These are phyloP conservation scores for Pseudohalonectria lignicola DNA, from an alignment of 2,329 filamentous ascomycete species.

Conservation along the genomic window DNA sequence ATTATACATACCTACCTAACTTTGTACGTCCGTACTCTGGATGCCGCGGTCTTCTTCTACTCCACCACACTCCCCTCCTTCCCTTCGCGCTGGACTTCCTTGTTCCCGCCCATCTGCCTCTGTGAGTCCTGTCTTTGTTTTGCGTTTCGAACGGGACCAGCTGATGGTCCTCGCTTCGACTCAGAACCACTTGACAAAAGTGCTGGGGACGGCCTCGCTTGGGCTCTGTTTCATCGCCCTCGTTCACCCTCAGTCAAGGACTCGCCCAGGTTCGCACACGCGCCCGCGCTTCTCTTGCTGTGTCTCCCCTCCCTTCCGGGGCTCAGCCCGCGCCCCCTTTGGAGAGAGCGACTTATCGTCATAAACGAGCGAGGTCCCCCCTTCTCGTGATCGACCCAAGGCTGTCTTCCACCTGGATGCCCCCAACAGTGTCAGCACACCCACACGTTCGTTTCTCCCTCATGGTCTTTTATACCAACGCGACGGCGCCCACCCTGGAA, in stretches of 20 bases:
- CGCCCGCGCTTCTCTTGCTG: too few species aligned
- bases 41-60: conserved; percentile 3
- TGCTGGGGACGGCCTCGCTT: not conserved
- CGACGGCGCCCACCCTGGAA: not conserved
- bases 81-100: not conserved
- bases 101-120: not conserved
- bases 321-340: too few species aligned
- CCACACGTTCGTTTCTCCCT: conserved; percentile 1
- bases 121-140: not conserved
- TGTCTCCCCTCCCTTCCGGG: too few species aligned
- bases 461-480: not conserved
- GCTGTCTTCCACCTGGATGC: not conserved
- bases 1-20: too few species aligned
- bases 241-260: conserved; percentile 1
- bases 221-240: conserved; percentile 1
- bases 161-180: not conserved
- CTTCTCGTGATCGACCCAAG: not conserved
- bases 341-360: too few species aligned
- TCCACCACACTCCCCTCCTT: conserved; percentile 1
- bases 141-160: not conserved
- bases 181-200: conserved; percentile 1
- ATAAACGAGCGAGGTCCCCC: conserved; percentile 3
- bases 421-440: not conserved
- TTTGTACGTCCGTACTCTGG: too few species aligned
- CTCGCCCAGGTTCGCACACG: too few species aligned